Evolutionary conservation across 2,329 filamentous ascomycete species (phyloP).

Genomic region (Bipolaris gigantea): DNA sequence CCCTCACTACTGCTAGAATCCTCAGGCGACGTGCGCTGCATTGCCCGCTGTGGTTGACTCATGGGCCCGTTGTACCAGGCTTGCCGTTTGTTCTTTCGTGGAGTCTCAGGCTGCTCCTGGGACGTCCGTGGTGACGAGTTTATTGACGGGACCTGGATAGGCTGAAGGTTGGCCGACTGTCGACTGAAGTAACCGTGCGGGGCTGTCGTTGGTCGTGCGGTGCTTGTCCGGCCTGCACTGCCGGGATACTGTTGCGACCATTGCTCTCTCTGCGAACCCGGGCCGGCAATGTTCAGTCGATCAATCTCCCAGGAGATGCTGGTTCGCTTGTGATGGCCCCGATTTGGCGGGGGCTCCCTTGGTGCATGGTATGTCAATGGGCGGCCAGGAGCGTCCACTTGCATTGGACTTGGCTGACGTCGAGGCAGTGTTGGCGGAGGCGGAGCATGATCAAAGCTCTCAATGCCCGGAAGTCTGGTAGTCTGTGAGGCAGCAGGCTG

Average conservation of each 20-base stretch:
- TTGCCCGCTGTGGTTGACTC: constrained; percentile 27
- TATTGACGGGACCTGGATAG: constrained; percentile 35
- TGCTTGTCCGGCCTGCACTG: constrained; percentile 23
- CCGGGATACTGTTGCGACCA: constrained; percentile 37
- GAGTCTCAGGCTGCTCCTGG: constrained; percentile 51
- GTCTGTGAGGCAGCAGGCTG: constrained; percentile 60
- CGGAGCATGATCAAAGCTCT: constrained; percentile 81
- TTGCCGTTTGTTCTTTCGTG: constrained; percentile 65
- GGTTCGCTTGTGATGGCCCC: constrained; percentile 37
- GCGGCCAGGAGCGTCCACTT: constrained; percentile 62
- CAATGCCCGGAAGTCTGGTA: constrained; percentile 81
- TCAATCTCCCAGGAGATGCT: constrained; percentile 66
- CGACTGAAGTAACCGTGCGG: constrained; percentile 43
- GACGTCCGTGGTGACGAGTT: constrained; percentile 42
- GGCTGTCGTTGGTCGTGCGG: constrained; percentile 40
- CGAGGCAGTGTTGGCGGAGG: constrained; percentile 63
- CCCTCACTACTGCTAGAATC: constrained; percentile 60
- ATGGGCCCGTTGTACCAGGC: constrained; percentile 70
- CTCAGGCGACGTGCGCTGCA: constrained; percentile 57
- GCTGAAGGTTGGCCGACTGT: constrained; percentile 21
- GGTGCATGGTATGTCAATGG: constrained; percentile 45
- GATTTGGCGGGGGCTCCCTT: constrained; percentile 27
- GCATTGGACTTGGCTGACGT: constrained; percentile 74
- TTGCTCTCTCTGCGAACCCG: constrained; percentile 42
- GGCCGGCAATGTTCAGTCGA: constrained; percentile 64